Evolutionary conservation across 805 yeast genomes (phyloP), one percentile per base, ranked within the genome.

Genomic region (Metschnikowia baotianmanensis): DNA sequence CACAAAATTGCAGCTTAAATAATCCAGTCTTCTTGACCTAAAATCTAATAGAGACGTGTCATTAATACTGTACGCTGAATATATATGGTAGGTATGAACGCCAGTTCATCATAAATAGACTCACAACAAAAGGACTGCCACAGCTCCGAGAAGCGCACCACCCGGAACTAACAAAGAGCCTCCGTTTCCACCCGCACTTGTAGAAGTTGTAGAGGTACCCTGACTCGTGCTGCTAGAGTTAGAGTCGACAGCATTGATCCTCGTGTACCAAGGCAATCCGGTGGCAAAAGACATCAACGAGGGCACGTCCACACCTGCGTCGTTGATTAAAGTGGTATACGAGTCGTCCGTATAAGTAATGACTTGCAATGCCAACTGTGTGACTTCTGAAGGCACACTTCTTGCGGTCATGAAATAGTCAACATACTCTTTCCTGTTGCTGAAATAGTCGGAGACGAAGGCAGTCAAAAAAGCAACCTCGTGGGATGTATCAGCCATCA

Each of bases 321-420:
- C 37, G 27, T 42, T 27, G 40, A 41, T 62, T 46, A 71, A 56
- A 25, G 75, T 69, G 32, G 75, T 71, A 56, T 67, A 71, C n/a
- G 71, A 58, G 37, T 67, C 63, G 51, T 71, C 73, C 9, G 69
- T 70, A 55, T 69, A 71, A 32, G 74, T 70, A n/a, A 50, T 52
- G 25, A 61, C 65, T 22, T 51, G 48, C 31, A 48, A 31, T 31
- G 67, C 69, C 38, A 68, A 52, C 12, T 53, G 36, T 8, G 70
- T 51, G 33, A 70, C 55, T 11, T 47, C 60, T 2, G 56, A 43
- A 5, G 70, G 70, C 29, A 56, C 61, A 15, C 40, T 51, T 15
- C 38, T 34, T 25, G 66, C 59, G 6, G 60, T 57, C 20, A 48
- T 57, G 35, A 66, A 50, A 44, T 52, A 64, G 35, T 59, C 46